phyloP scores from a whole-genome alignment of 306 rosid genomes.

The Dalbergia cultrata region DNA sequence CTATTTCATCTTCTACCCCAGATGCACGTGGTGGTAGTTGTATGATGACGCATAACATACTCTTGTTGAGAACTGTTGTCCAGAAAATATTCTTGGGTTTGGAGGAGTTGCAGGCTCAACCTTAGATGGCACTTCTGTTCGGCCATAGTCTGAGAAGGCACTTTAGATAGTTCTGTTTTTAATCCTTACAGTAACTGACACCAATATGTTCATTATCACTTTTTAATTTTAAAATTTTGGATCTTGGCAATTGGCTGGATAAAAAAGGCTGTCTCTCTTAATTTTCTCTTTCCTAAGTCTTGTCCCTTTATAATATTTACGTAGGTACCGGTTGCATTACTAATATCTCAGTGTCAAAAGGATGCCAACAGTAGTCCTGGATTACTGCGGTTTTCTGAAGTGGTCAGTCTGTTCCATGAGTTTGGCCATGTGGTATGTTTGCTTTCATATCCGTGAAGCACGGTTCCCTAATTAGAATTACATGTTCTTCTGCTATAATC shows the following conservation, averaged over 20 bases:
- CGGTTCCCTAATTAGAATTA: conserved; percentile 35
- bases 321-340: conserved; percentile 84
- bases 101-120: neutral
- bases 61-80: conserved; percentile 6
- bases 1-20: no score
- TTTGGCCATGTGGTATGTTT: conserved; percentile 96
- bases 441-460: conserved; percentile 45
- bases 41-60: no score
- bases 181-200: conserved; percentile 10
- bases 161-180: conserved; percentile 6
- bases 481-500: conserved; percentile 17
- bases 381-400: conserved; percentile 89
- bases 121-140: neutral
- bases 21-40: no score
- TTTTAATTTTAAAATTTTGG: neutral
- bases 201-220: neutral
- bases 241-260: conserved; percentile 15
- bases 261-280: neutral
- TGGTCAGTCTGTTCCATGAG: conserved; percentile 91
- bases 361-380: conserved; percentile 66
- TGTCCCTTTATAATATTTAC: conserved; percentile 27
- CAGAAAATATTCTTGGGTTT: neutral
- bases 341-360: conserved; percentile 78
- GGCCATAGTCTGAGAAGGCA: neutral
- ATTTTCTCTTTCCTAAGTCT: conserved; percentile 22